phyloP scores from a whole-genome alignment of 441 rosid genomes.

The Flueggea neowawraea region DNA sequence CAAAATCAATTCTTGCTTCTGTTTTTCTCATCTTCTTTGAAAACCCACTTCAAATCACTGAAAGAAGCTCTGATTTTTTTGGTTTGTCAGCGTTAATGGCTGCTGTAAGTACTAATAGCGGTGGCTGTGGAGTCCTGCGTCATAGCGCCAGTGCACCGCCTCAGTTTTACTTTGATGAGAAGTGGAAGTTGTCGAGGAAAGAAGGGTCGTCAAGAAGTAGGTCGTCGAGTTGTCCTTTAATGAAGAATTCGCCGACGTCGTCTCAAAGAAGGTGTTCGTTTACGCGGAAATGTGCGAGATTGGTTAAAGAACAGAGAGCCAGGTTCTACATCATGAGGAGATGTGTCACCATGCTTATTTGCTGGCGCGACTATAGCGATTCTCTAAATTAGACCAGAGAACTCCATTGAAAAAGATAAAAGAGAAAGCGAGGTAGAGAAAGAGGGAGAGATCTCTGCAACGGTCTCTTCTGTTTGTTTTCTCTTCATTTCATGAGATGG shows the following conservation, averaged over 20 bases:
- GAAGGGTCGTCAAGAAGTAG: slow-evolving; percentile 47
- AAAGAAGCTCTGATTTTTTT: neutral
- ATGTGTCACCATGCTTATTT: slow-evolving; percentile 81
- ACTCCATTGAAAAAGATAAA: neutral
- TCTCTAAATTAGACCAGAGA: slow-evolving; percentile 28
- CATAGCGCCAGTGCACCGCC: slow-evolving; percentile 43
- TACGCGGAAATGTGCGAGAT: slow-evolving; percentile 68
- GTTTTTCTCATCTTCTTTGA: neutral
- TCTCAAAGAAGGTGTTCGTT: slow-evolving; percentile 56
- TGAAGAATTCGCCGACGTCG: slow-evolving; percentile 39
- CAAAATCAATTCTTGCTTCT: neutral
- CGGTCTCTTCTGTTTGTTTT: slow-evolving; percentile 2
- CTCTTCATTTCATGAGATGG: slow-evolving; percentile 28
- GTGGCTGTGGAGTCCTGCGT: neutral
- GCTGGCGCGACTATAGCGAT: slow-evolving; percentile 86
- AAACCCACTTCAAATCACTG: neutral
- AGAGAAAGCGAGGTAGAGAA: too few relatives aligned
- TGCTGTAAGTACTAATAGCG: neutral
- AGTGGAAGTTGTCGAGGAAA: slow-evolving; percentile 76
- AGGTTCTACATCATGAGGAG: slow-evolving; percentile 89
- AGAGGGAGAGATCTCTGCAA: neutral
- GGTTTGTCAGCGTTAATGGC: neutral
- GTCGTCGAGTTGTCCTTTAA: slow-evolving; percentile 29
- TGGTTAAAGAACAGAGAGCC: slow-evolving; percentile 85
- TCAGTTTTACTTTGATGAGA: slow-evolving; percentile 55